Evolutionary conservation across 2,329 filamentous ascomycete genomes (phyloP), one percentile per base, ranked within the genome.

Genomic region (Calonectria leucothoes): DNA sequence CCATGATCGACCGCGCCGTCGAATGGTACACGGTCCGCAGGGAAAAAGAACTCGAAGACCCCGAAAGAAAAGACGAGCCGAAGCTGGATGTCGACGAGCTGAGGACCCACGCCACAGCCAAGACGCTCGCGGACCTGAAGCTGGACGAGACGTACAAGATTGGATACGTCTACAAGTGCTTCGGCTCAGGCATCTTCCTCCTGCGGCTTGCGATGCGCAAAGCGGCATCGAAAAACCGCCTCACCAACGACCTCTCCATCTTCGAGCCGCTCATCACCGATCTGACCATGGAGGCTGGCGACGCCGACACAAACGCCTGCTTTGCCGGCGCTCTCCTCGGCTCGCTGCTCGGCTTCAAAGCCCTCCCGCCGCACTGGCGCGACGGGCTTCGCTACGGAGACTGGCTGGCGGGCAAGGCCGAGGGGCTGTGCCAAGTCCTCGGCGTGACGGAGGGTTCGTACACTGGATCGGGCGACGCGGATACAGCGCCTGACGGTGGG

Each of bases 291-390:
- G 83, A 85, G 42, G 89, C 87, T 2, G 89, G 89, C 0, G 89
- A 90, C 73, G 87, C 88, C 4, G 89, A 90, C 73, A 90, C 89
- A 0, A 90, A 90, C 72, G 88, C 87, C 8, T 89, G 87, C 55
- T 88, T 87, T 67, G 88, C 88, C 0, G 88, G 88, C 0, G 87
- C 88, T 0, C 80, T 90, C 0, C 74, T 90, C 0, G 89, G 89
- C 0, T 85, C 84, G 0, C 87, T 86, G 49, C 76, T 89, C 1
- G 89, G 89, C 17, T 88, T 87, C 77, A 84, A 82, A 49, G 81
- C 81, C 1, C 80, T 90, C 5, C 88, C 89, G 0, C 76, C 82
- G 0, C 85, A 89, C 72, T 90, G 89, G 89, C 84, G 85, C 66
- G 82, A 87, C 66, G 88, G 88, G 0, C 81, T 90, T 29, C 79